These are phyloP conservation scores for Tuber aestivum DNA, from an alignment of 495 filamentous ascomycete genomes.

Conservation along the genomic window DNA sequence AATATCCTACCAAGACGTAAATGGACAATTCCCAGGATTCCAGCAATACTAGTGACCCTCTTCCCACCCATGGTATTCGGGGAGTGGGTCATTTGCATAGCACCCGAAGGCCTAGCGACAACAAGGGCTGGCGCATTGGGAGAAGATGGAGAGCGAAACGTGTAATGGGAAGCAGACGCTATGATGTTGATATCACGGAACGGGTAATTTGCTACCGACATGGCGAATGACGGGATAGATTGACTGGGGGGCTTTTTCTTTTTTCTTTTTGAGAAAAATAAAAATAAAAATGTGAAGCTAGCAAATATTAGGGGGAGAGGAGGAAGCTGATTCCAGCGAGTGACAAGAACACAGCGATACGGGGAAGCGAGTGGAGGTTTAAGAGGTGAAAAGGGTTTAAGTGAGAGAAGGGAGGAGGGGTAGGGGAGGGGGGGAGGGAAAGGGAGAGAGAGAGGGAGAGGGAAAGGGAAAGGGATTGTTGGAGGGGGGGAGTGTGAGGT, in stretches of 20 bases:
- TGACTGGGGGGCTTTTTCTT: background rate
- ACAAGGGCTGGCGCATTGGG: slow-evolving; percentile 80
- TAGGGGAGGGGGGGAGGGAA: background rate
- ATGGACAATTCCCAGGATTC: slow-evolving; percentile 86
- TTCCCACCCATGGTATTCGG: slow-evolving; percentile 60
- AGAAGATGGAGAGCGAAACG: slow-evolving; percentile 91
- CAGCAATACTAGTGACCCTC: slow-evolving; percentile 73
- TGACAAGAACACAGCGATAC: background rate
- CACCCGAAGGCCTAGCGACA: slow-evolving; percentile 86
- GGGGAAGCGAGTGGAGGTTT: slow-evolving; percentile 3
- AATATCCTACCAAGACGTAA: slow-evolving; percentile 68
- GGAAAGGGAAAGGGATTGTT: slow-evolving; percentile 3
- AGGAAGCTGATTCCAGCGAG: slow-evolving; percentile 1
- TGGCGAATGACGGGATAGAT: slow-evolving; percentile 18
- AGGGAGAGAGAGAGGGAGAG: background rate
- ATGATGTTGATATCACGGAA: slow-evolving; percentile 97
- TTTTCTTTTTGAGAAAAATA: background rate
- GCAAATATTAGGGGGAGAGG: background rate
- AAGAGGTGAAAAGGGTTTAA: background rate
- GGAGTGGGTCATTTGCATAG: slow-evolving; percentile 75
- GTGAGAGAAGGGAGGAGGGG: slow-evolving; percentile 8
- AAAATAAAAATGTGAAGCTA: background rate
- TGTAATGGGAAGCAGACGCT: slow-evolving; percentile 82
- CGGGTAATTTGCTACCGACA: slow-evolving; percentile 63
- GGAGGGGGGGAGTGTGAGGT: background rate